These are phyloP conservation scores for Fusarium domesticum DNA, from an alignment of 2,329 filamentous ascomycete genomes.

Conservation along the genomic window DNA sequence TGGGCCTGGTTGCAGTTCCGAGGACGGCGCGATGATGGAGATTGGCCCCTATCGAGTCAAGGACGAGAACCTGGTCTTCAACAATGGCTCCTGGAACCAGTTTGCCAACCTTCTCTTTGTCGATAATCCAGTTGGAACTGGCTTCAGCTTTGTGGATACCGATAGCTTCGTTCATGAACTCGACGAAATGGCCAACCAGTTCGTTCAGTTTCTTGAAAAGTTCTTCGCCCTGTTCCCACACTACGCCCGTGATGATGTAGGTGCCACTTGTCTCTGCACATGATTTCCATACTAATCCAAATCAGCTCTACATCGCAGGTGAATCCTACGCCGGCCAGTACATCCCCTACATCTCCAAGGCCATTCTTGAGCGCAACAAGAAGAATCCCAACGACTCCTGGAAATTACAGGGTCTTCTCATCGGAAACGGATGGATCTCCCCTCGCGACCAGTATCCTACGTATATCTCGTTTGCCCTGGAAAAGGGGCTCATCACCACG, in stretches of 20 bases:
- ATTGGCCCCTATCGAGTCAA: conserved; percentile 88
- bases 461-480: conserved; percentile 78
- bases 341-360: conserved; percentile 93
- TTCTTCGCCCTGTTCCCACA: conserved; percentile 90
- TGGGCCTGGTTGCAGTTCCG: conserved; percentile 93
- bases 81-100: conserved; percentile 97
- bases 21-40: conserved; percentile 96
- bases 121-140: conserved; percentile 94
- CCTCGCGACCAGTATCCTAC: conserved; percentile 85
- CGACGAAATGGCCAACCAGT: conserved; percentile 83
- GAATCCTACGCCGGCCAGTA: conserved; percentile 97
- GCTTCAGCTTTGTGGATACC: conserved; percentile 92
- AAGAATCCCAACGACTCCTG: conserved; percentile 52
- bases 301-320: conserved; percentile 85
- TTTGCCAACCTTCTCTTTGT: conserved; percentile 97
- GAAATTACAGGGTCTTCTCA: conserved; percentile 81
- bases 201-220: conserved; percentile 84
- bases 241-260: conserved; percentile 85
- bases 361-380: conserved; percentile 85
- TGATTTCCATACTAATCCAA: conserved; percentile 17
- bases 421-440: conserved; percentile 97
- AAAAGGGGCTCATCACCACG: conserved; percentile 68
- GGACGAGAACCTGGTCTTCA: conserved; percentile 70
- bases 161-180: conserved; percentile 84
- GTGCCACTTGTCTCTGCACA: conserved; percentile 35